A percentile compares a stretch with the other conserved stretches of the same genome.
These are phyloP conservation scores for Crassisporium funariophilum DNA, from an alignment of 768 basidiomycete genomes.

Conservation along the genomic window DNA sequence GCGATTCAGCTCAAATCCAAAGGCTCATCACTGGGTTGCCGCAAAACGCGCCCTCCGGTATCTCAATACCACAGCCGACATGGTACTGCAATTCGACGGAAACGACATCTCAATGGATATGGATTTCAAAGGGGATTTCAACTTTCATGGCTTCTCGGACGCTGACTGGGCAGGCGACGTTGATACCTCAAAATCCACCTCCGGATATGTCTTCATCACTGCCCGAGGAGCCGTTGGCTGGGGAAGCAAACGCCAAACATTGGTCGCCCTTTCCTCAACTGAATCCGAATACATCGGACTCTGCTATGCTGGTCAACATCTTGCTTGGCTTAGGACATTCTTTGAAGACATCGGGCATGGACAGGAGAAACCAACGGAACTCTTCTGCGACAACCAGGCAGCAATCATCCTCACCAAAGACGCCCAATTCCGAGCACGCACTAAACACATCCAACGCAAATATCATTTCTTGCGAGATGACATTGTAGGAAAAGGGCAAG, in stretches of 20 bases:
- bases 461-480: constrained; percentile 32
- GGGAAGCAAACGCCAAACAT: neutral
- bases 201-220: neutral
- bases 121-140: constrained; percentile 4
- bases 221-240: neutral
- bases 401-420: constrained; percentile 24
- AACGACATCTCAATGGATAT: constrained; percentile 6
- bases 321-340: constrained; percentile 11
- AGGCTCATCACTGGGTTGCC: constrained; percentile 13
- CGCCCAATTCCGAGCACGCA: constrained; percentile 26
- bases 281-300: constrained; percentile 4
- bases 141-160: constrained; percentile 11
- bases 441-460: constrained; percentile 41
- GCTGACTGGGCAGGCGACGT: constrained; percentile 19
- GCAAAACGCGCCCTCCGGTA: constrained; percentile 16
- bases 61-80: constrained; percentile 10
- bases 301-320: constrained; percentile 17
- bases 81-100: constrained; percentile 10
- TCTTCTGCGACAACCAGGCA: constrained; percentile 25
- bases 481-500: constrained; percentile 16
- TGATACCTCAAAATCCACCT: constrained; percentile 13
- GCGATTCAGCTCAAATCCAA: constrained; percentile 12
- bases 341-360: constrained; percentile 20
- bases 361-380: constrained; percentile 5
- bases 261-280: neutral